These are phyloP conservation scores for Russula ochroleuca DNA, from an alignment of 768 basidiomycete genomes.

Conservation along the genomic window DNA sequence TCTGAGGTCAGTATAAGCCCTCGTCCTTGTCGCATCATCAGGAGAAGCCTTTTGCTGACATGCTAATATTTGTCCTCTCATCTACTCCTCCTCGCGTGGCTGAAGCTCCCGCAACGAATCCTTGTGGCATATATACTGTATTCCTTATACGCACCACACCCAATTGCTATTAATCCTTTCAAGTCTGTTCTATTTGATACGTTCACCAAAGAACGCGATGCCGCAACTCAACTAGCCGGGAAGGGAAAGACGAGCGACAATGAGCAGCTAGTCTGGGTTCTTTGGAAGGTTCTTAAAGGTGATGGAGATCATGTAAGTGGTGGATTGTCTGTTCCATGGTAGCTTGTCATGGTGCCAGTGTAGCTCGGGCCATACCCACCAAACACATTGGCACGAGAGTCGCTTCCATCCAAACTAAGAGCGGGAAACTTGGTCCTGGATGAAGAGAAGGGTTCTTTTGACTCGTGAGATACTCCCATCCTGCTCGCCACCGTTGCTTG, in stretches of 20 bases:
- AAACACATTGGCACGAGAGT: conserved; percentile 65
- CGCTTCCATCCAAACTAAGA: conserved; percentile 69
- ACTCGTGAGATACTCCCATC: conserved; percentile 11
- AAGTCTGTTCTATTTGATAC: conserved; percentile 64
- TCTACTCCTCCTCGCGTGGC: background rate
- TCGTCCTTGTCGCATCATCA: background rate
- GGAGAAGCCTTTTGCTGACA: background rate
- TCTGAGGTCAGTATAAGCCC: conserved; percentile 23
- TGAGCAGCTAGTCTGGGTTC: conserved; percentile 80
- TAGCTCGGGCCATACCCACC: conserved; percentile 83
- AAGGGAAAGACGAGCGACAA: conserved; percentile 50
- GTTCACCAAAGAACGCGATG: conserved; percentile 63
- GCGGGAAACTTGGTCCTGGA: conserved; percentile 67
- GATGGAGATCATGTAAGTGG: conserved; percentile 72
- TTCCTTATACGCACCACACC: conserved; percentile 74
- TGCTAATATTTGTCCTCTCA: background rate
- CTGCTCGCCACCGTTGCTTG: background rate
- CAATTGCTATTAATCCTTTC: conserved; percentile 78
- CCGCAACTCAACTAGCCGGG: conserved; percentile 49
- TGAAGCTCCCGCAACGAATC: conserved; percentile 66
- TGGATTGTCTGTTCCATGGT: conserved; percentile 2
- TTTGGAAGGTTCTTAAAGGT: conserved; percentile 82
- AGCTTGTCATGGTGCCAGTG: conserved; percentile 19
- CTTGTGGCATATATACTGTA: conserved; percentile 76
- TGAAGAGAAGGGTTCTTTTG: conserved; percentile 39